phyloP scores from a whole-genome alignment of 768 basidiomycete species.

The Neoboletus subvelutipes region DNA sequence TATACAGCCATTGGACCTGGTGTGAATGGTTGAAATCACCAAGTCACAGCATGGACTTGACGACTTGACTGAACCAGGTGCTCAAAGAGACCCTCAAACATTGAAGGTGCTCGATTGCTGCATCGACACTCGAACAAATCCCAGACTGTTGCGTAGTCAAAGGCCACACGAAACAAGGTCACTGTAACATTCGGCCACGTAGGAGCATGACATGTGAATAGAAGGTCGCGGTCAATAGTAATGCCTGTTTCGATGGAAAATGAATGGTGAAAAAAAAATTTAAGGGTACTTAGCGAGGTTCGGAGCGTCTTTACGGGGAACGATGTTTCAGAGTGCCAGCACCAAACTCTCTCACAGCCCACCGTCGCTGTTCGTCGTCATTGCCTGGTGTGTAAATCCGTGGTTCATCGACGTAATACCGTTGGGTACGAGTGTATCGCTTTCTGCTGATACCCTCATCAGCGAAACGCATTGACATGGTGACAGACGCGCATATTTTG shows the following conservation, averaged over 20 bases:
- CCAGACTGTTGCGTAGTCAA: neutral
- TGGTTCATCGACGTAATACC: too few relatives aligned
- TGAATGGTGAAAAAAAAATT: too few relatives aligned
- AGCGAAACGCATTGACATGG: too few relatives aligned
- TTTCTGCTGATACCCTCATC: too few relatives aligned
- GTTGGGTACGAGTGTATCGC: too few relatives aligned
- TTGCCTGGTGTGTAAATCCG: too few relatives aligned
- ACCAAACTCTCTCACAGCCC: too few relatives aligned
- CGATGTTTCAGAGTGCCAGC: too few relatives aligned
- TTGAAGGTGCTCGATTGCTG: neutral
- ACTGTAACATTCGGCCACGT: neutral
- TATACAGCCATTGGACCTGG: neutral
- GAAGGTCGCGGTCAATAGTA: neutral
- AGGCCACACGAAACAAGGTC: neutral
- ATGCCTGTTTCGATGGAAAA: neutral
- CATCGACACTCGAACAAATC: neutral
- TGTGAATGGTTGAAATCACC: neutral
- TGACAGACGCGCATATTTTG: too few relatives aligned
- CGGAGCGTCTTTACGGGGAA: neutral
- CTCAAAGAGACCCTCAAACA: neutral
- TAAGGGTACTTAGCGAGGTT: neutral
- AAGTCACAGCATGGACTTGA: neutral
- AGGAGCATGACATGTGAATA: neutral
- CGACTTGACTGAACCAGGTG: neutral
- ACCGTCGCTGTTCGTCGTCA: too few relatives aligned